These are phyloP conservation scores for Saccharomycopsis amapae DNA, from an alignment of 805 yeast species.

Conservation along the genomic window DNA sequence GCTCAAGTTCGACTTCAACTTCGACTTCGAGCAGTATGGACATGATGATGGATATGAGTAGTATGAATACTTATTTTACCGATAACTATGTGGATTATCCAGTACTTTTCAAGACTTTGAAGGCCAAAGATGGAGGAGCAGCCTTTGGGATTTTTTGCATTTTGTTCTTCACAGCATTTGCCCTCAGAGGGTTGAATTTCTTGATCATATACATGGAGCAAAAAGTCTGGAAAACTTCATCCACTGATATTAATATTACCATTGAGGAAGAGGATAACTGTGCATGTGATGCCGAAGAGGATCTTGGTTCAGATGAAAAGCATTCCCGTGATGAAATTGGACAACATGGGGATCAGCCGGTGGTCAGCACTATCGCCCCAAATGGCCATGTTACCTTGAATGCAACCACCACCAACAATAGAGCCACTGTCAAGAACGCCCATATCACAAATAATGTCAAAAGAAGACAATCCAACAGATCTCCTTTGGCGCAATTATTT, in stretches of 20 bases:
- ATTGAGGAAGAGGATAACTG: constrained; percentile 23
- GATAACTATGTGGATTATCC: constrained; percentile 47
- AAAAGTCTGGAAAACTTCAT: constrained; percentile 46
- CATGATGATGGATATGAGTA: constrained; percentile 27
- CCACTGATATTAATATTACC: constrained; percentile 22
- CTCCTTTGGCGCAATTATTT: constrained; percentile 29
- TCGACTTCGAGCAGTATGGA: constrained; percentile 12
- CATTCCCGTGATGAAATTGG: background rate
- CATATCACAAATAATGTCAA: background rate
- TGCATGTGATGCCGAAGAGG: constrained; percentile 31
- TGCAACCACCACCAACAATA: constrained; percentile 6
- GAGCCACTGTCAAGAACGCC: background rate
- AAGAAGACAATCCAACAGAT: constrained; percentile 18
- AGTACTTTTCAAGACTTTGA: constrained; percentile 49
- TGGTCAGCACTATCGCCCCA: background rate
- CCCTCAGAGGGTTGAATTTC: constrained; percentile 53
- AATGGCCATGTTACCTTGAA: constrained; percentile 18
- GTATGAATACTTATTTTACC: constrained; percentile 55
- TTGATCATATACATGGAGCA: constrained; percentile 59
- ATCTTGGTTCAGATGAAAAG: constrained; percentile 16
- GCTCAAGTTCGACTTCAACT: constrained; percentile 1
- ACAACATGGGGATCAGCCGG: background rate
- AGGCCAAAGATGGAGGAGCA: constrained; percentile 47
- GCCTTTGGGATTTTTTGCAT: constrained; percentile 71
- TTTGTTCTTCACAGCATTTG: constrained; percentile 51